These are phyloP conservation scores for Solanum chiquidenum DNA, from an alignment of 257 asterid genomes.

Conservation along the genomic window DNA sequence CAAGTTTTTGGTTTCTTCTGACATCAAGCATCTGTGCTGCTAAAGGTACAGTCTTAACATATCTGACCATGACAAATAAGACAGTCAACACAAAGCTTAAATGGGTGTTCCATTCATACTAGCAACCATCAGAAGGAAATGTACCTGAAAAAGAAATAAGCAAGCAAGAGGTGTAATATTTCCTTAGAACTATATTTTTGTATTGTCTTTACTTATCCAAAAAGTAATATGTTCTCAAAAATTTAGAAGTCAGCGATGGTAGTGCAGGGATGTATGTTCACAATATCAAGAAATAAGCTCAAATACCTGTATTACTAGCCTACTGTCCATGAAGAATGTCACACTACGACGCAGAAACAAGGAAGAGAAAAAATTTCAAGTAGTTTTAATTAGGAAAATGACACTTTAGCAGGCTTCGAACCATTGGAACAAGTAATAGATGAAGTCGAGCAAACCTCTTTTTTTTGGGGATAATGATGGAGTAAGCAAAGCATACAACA, in stretches of 20 bases:
- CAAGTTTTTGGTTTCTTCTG: constrained; percentile 71
- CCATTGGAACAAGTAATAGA: background rate
- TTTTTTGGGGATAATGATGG: background rate
- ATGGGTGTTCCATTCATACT: background rate
- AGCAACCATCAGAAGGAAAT: background rate
- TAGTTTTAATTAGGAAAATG: background rate
- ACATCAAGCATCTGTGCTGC: constrained; percentile 86
- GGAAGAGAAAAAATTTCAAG: background rate
- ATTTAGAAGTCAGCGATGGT: background rate
- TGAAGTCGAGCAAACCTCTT: background rate
- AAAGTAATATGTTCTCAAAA: background rate
- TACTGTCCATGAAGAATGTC: background rate
- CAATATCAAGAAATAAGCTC: background rate
- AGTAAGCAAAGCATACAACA: background rate
- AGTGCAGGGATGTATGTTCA: background rate
- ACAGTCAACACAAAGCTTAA: background rate
- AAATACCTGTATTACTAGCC: background rate
- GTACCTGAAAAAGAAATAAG: background rate
- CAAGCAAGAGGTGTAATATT: background rate
- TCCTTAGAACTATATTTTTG: background rate
- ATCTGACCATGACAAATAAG: constrained; percentile 41
- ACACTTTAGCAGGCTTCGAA: background rate
- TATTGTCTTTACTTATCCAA: background rate
- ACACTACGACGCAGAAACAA: background rate
- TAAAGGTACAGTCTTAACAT: constrained; percentile 86